Evolutionary conservation across 2,329 filamentous ascomycete genomes (phyloP), one percentile per base, ranked within the genome.

Genomic region (Fusarium odoratissimum): DNA sequence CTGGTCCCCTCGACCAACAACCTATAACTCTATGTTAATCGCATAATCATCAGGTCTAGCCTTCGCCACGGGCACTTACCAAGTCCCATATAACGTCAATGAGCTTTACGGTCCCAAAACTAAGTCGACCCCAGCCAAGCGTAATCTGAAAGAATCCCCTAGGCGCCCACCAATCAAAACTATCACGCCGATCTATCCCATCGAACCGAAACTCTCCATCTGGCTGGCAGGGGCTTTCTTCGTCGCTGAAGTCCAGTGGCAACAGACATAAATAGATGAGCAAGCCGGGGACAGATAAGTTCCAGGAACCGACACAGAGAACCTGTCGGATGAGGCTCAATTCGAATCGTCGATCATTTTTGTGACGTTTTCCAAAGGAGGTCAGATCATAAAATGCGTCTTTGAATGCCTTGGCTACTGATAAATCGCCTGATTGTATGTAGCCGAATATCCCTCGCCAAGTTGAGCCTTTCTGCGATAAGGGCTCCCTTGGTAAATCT

Each of bases 61-160:
- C 3, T 5, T 13, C 5, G 8, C 5, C 3, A 6, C 9, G 3
- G 13, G 17, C 2, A 52, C 60, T 42, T 11, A 72, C 69, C 30
- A 72, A 25, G 28, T 72, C 60, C 69, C 64, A 72, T 1, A 17
- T 16, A 13, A 72, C 48, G 2, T 72, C 70, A 2, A 72, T 12
- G 1, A 69, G 6, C 30, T 72, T 72, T 0, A 56, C 69, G 2
- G 31, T 33, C 0, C 60, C 44, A 11, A 72, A 72, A 13, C 12
- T 35, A 0, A 69, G 4, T 0, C 30, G 23, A 6, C 64, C 59
- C 28, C 45, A 35, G 10, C 42, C 9, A 2, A 72, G 35, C 0
- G 60, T 72, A 5, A 69, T 42, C 5, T 69, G 41, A 7, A 72
- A 72, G 11, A 69, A 69, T 5, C 46, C 42, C 6, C 31, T 35